These are phyloP conservation scores for Tetradesmus lagerheimii DNA, from an alignment of 139 green algal species.

Conservation along the genomic window DNA sequence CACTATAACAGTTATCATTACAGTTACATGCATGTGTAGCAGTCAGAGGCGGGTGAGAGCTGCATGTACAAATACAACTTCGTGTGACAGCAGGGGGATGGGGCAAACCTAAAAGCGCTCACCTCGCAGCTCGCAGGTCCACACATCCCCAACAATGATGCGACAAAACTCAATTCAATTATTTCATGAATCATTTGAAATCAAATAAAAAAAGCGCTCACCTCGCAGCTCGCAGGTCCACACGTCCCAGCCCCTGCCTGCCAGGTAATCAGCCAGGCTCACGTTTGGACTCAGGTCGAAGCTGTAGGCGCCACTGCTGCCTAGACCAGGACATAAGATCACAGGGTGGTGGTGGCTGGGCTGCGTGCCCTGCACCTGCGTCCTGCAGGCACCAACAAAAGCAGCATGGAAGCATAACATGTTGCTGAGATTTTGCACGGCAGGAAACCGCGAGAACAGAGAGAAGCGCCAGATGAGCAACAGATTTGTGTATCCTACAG, in stretches of 20 bases:
- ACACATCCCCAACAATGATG: constrained; percentile 62
- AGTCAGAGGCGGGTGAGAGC: too few relatives aligned
- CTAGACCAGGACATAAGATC: constrained; percentile 58
- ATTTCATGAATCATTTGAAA: too few relatives aligned
- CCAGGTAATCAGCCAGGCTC: constrained; percentile 61
- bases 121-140: constrained; percentile 64
- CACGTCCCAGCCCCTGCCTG: constrained; percentile 60
- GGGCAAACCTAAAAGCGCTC: neutral
- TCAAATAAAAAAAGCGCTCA: constrained; percentile 25
- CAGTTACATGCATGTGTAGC: too few relatives aligned
- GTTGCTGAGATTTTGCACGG: too few relatives aligned
- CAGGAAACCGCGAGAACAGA: too few relatives aligned
- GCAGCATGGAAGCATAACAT: too few relatives aligned
- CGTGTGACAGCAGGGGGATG: too few relatives aligned
- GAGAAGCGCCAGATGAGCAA: too few relatives aligned
- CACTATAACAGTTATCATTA: too few relatives aligned
- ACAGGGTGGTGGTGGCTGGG: constrained; percentile 41
- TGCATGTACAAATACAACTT: too few relatives aligned
- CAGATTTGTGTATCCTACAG: too few relatives aligned
- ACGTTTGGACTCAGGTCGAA: constrained; percentile 63
- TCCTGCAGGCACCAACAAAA: neutral
- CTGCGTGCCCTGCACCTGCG: neutral
- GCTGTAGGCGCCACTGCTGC: constrained; percentile 58
- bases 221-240: constrained; percentile 66
- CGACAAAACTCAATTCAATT: too few relatives aligned